phyloP scores from a whole-genome alignment of 2,329 filamentous ascomycete genomes.

The Tolypocladium sp. region DNA sequence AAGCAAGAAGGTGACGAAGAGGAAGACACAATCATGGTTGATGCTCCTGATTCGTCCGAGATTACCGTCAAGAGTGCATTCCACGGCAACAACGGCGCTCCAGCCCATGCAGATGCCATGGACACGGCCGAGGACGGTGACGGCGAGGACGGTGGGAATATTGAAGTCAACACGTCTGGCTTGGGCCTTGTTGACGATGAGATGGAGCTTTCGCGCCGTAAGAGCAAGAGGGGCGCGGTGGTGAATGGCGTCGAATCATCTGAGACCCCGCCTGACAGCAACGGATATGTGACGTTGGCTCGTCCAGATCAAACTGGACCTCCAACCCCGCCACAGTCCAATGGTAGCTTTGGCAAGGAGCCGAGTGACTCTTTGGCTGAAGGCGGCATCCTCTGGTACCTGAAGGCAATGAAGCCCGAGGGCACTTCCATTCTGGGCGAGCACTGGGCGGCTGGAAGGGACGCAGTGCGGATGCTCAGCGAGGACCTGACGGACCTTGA shows the following conservation, averaged over 20 bases:
- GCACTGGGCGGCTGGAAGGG: slow-evolving; percentile 52
- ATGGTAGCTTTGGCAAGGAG: slow-evolving; percentile 44
- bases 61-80: slow-evolving; percentile 33
- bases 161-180: slow-evolving; percentile 36
- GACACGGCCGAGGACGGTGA: slow-evolving; percentile 27
- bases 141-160: slow-evolving; percentile 28
- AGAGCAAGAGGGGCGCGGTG: slow-evolving; percentile 12
- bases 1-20: slow-evolving; percentile 25
- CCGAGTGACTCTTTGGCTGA: slow-evolving; percentile 48
- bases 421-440: slow-evolving; percentile 76
- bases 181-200: slow-evolving; percentile 15
- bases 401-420: slow-evolving; percentile 67
- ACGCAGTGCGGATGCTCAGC: slow-evolving; percentile 59
- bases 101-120: slow-evolving; percentile 21
- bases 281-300: slow-evolving; percentile 30
- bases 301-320: slow-evolving; percentile 31
- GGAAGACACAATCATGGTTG: slow-evolving; percentile 42
- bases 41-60: slow-evolving; percentile 34
- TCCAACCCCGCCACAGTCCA: slow-evolving; percentile 59
- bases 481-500: slow-evolving; percentile 89
- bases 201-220: slow-evolving; percentile 10
- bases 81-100: slow-evolving; percentile 14
- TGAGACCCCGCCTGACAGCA: slow-evolving; percentile 39
- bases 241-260: slow-evolving; percentile 14
- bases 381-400: slow-evolving; percentile 83